Conservation (phyloP, 345 rosid species). For the Rhizophora apiculata region DNA sequence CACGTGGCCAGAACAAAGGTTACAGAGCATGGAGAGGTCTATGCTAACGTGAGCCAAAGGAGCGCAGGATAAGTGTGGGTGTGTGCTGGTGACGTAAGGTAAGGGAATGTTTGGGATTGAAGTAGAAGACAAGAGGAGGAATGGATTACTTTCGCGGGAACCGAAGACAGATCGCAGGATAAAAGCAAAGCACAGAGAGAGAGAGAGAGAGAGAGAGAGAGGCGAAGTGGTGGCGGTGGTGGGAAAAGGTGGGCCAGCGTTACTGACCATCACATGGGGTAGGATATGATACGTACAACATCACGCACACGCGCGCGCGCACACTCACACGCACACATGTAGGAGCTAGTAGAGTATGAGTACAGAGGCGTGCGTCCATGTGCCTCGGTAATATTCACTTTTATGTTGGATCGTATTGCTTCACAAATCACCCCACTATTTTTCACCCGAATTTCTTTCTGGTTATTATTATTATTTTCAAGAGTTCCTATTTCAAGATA, state of each 20-base stretch:
- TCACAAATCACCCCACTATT: too few species aligned
- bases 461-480: too few species aligned
- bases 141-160: slow-evolving; percentile 47
- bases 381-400: too few species aligned
- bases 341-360: neutral
- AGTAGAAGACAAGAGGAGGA: slow-evolving; percentile 18
- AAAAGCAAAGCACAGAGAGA: neutral
- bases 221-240: slow-evolving; percentile 4
- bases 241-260: slow-evolving; percentile 45
- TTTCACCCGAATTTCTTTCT: too few species aligned
- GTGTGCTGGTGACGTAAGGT: slow-evolving; percentile 17
- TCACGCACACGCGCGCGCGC: too few species aligned
- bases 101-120: slow-evolving; percentile 31
- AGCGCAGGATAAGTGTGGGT: slow-evolving; percentile 25
- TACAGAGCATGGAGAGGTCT: too few species aligned
- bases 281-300: too few species aligned
- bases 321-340: too few species aligned
- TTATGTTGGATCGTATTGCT: neutral
- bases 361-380: neutral
- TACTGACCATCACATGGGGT: slow-evolving; percentile 69
- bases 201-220: neutral
- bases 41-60: slow-evolving; percentile 12
- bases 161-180: slow-evolving; percentile 32
- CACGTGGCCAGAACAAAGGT: too few species aligned
- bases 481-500: too few species aligned